Conservation (phyloP, 441 rosid species). For the Daphne laureola region DNA sequence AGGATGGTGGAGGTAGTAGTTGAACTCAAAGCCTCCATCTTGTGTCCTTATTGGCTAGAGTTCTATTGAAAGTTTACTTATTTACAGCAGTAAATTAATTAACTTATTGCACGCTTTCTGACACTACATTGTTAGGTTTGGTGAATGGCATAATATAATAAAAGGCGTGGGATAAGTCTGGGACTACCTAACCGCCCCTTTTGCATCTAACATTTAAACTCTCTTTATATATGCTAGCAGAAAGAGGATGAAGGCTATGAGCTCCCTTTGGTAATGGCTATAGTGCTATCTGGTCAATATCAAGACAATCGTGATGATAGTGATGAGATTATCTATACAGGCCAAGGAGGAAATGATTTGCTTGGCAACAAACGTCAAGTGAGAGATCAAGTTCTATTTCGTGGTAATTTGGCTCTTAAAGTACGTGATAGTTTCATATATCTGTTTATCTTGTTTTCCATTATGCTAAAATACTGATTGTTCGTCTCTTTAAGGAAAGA, state of each 20-base stretch:
- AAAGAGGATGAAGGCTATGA: slow-evolving; percentile 12
- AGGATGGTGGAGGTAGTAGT: too few species aligned
- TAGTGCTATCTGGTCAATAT: slow-evolving; percentile 30
- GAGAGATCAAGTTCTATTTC: slow-evolving; percentile 27
- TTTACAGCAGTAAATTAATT: too few species aligned
- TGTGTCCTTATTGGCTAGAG: too few species aligned
- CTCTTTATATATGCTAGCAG: slow-evolving; percentile 17
- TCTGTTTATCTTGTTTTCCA: slow-evolving; percentile 1
- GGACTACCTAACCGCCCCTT: too few species aligned
- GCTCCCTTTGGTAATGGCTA: slow-evolving; percentile 30
- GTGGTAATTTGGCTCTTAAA: slow-evolving; percentile 48
- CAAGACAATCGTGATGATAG: slow-evolving; percentile 30
- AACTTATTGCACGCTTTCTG: too few species aligned
- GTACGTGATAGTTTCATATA: slow-evolving; percentile 22
- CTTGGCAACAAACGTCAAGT: slow-evolving; percentile 22
- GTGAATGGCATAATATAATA: too few species aligned
- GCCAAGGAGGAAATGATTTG: slow-evolving; percentile 33
- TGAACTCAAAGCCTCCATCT: too few species aligned
- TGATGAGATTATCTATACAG: slow-evolving; percentile 34
- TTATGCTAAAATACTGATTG: not conserved
- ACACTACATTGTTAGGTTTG: too few species aligned
- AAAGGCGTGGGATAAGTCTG: too few species aligned
- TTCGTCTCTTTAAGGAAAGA: too few species aligned
- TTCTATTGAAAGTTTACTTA: too few species aligned
- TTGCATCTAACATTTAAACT: not conserved